phyloP scores from a whole-genome alignment of 768 basidiomycete genomes.

The Suillus clintonianus region DNA sequence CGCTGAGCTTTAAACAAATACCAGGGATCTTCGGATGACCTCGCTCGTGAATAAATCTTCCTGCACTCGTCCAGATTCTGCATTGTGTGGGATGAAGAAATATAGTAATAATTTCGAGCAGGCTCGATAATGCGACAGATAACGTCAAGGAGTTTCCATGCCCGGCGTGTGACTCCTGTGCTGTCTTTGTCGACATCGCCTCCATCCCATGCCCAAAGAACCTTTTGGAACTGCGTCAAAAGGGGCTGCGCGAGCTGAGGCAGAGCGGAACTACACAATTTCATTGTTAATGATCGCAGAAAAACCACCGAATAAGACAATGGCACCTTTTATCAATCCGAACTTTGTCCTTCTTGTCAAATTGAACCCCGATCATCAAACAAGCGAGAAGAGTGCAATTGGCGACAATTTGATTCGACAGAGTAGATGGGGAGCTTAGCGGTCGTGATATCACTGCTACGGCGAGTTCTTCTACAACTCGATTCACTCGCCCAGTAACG shows the following conservation, averaged over 20 bases:
- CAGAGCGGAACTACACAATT: not conserved
- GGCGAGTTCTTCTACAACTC: not conserved
- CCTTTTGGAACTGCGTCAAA: not conserved
- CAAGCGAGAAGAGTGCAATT: not conserved
- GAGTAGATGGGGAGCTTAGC: not conserved
- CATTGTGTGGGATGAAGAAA: fast-evolving
- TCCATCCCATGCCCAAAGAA: not conserved
- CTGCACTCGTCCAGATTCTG: not conserved
- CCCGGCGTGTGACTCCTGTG: not conserved
- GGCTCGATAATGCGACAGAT: not conserved
- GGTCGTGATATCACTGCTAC: not conserved
- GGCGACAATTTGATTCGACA: not conserved
- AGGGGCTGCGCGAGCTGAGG: no score
- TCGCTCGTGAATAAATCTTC: not conserved
- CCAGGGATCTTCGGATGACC: not conserved
- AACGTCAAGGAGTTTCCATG: not conserved
- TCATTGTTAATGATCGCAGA: not conserved
- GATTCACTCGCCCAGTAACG: not conserved
- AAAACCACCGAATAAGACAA: not conserved
- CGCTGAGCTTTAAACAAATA: not conserved
- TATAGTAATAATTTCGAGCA: not conserved
- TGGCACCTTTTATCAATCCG: not conserved
- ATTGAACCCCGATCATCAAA: not conserved
- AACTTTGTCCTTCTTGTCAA: not conserved
- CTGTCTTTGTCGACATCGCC: not conserved